Evolutionary conservation across 176 grass and related monocot genomes (phyloP), one percentile per base, ranked within the genome.

Genomic region (Aegilops bicornis): DNA sequence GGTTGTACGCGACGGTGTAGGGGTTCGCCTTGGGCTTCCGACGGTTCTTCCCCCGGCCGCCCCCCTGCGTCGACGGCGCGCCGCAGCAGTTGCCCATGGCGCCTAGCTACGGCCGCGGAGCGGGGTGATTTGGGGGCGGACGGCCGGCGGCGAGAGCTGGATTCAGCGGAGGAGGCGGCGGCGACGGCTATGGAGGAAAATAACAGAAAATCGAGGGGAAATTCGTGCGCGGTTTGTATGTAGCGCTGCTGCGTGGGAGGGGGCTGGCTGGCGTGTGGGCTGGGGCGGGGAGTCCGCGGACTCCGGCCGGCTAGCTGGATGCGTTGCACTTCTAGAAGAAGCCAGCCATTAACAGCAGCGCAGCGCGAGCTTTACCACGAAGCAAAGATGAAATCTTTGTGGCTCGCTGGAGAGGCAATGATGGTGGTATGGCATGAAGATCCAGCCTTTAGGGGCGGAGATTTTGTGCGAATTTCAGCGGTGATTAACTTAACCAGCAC

Each of bases 11-110:
- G 8, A 88, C 68, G 23, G 80, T 76, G 91, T 77, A 93, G 17
- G 83, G 86, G 83, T 89, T 90, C 5, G 33, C 20, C 85, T 82
- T 84, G 19, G 35, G 40, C 79, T 86, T 88, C 74, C 77, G 30
- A 25, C 73, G 30, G 15, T 69, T 69, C 88, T 83, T 86, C 37
- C 24, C 16, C 11, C 7, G 14, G 6, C 15, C 70, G 33, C 73
- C 31, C 6, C 15, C 86, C 27, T 73, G n/a, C 81, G 81, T 14
- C 85, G 56, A 10, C 79, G 92, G 88, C 86, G 79, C n/a, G 68
- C 30, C 89, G 56, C 92, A 93, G 86, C 92, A 93, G 86, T 93
- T 93, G 10, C 92, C 92, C 92, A 93, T 93, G 84, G 87, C 84
- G 73, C 73, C 73, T 52, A 12, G 73, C 69, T 43, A 45, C 14